These are phyloP conservation scores for Rosa multiflora DNA, from an alignment of 306 rosid species.

Conservation along the genomic window DNA sequence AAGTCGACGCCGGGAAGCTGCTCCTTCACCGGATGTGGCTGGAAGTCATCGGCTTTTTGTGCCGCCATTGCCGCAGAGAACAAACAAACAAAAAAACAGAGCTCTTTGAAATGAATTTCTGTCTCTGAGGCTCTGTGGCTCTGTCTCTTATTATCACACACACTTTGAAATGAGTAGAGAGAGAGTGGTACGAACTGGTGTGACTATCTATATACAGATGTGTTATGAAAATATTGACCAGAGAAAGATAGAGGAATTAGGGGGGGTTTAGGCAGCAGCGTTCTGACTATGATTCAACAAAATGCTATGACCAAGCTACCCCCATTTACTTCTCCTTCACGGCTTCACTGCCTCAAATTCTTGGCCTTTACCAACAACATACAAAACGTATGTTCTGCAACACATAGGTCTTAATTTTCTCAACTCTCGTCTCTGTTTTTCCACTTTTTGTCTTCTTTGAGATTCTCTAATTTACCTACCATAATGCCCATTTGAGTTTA, in stretches of 20 bases:
- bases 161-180: neutral
- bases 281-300: neutral
- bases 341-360: neutral
- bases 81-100: neutral
- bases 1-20: conserved; percentile 81
- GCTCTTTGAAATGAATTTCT: neutral
- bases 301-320: neutral
- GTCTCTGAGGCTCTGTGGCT: neutral
- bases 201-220: neutral
- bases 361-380: neutral
- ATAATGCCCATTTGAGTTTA: neutral
- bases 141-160: neutral
- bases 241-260: neutral
- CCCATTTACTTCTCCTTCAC: neutral
- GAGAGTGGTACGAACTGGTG: neutral
- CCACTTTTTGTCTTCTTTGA: neutral
- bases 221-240: neutral
- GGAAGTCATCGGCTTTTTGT: conserved; percentile 50
- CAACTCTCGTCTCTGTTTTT: neutral
- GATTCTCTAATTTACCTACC: neutral
- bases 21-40: conserved; percentile 74
- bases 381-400: neutral
- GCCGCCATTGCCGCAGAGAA: conserved; percentile 21
- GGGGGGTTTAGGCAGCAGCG: conserved; percentile 2
- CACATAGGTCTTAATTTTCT: neutral